Percentiles rank a stretch among this genome's conserved stretches.
These are phyloP conservation scores for Fistulinella cinereoalba DNA, from an alignment of 1,284 basidiomycete species.

Conservation along the genomic window DNA sequence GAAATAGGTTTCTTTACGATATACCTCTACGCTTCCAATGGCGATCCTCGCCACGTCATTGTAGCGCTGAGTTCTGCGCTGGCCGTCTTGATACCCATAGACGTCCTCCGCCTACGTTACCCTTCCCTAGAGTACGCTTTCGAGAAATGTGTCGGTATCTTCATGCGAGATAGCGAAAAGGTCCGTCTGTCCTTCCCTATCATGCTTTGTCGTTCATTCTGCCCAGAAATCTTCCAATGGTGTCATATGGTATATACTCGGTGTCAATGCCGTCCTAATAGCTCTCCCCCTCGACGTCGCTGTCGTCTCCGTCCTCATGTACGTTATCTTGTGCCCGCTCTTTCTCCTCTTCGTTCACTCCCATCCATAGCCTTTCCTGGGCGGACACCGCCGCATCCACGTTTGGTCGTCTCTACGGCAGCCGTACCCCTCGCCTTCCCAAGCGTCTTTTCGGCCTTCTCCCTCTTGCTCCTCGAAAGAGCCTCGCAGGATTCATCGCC, in stretches of 20 bases:
- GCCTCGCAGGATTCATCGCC: conserved; percentile 86
- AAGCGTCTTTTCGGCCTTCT: conserved; percentile 53
- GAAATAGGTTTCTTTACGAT: conserved; percentile 78
- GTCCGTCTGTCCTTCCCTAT: conserved; percentile 35
- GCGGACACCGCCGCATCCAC: conserved; percentile 96
- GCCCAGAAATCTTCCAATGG: conserved; percentile 72
- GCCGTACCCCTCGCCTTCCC: conserved; percentile 74
- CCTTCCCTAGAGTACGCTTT: conserved; percentile 73
- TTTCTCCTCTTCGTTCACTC: background rate
- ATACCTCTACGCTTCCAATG: conserved; percentile 65
- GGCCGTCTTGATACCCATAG: conserved; percentile 69
- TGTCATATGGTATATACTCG: conserved; percentile 94
- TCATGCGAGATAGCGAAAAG: conserved; percentile 94
- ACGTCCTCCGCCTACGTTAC: conserved; percentile 75
- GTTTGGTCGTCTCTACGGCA: conserved; percentile 84
- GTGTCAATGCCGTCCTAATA: conserved; percentile 80
- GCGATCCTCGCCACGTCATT: conserved; percentile 58
- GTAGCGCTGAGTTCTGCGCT: conserved; percentile 65
- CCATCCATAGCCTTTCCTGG: conserved; percentile 80
- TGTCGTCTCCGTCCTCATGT: conserved; percentile 86
- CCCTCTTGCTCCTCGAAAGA: conserved; percentile 82
- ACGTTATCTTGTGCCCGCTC: conserved; percentile 33
- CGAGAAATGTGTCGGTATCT: conserved; percentile 76
- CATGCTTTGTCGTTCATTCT: background rate
- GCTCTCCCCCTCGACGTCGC: conserved; percentile 87